phyloP scores from a whole-genome alignment of 2,329 filamentous ascomycete genomes.

The Cercospora citrullina region DNA sequence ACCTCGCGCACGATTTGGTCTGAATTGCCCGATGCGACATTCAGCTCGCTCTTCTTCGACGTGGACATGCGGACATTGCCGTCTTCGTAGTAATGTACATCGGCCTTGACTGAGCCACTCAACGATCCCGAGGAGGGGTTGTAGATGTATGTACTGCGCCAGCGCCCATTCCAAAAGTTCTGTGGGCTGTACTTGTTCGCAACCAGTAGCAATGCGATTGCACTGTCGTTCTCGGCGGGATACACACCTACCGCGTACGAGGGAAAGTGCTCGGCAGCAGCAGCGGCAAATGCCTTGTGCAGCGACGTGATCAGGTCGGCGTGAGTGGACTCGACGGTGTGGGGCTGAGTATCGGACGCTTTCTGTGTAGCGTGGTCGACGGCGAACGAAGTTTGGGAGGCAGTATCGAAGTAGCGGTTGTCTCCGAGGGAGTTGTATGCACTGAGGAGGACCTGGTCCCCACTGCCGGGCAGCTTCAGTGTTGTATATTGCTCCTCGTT shows the following conservation, averaged over 20 bases:
- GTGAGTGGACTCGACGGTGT: conserved; percentile 74
- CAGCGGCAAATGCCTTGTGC: conserved; percentile 70
- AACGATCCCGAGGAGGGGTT: conserved; percentile 67
- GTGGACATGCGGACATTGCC: conserved; percentile 93
- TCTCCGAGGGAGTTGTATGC: conserved; percentile 78
- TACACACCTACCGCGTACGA: conserved; percentile 79
- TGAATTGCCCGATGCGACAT: conserved; percentile 61
- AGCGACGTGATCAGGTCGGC: conserved; percentile 81
- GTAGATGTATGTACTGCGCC: conserved; percentile 85
- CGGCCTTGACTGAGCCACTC: conserved; percentile 81
- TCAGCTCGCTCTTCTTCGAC: conserved; percentile 69
- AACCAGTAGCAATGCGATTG: conserved; percentile 79
- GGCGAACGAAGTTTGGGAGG: conserved; percentile 81
- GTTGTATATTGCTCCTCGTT: conserved; percentile 92
- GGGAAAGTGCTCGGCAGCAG: conserved; percentile 86
- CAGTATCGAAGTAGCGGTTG: conserved; percentile 85
- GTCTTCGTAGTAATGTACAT: conserved; percentile 99
- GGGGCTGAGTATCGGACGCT: conserved; percentile 77
- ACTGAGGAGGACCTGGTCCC: conserved; percentile 80
- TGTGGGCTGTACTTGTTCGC: conserved; percentile 97
- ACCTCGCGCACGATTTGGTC: conserved; percentile 76
- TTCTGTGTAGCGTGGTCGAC: conserved; percentile 88
- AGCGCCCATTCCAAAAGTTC: conserved; percentile 99
- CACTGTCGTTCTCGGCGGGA: conserved; percentile 72
- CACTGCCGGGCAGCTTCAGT: conserved; percentile 82